A percentile compares a stretch with the other conserved stretches of the same genome.
Conservation (phyloP, 164 flowering plant genomes). For the Dillenia suffruticosa region DNA sequence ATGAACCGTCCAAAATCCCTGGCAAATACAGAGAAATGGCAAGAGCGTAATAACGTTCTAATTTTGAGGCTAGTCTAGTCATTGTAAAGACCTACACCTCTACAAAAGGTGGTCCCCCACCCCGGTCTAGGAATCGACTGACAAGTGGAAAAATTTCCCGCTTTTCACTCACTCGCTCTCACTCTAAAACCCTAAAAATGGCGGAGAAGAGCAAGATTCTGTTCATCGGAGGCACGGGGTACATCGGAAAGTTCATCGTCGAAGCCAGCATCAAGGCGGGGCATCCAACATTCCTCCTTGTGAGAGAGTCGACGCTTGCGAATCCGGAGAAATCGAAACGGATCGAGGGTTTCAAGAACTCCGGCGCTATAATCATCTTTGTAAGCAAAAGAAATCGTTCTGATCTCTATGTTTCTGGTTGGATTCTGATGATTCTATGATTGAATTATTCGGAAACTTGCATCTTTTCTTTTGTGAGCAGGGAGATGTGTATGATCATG, state of each 20-base stretch:
- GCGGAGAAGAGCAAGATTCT: constrained; percentile 34
- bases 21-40: too few relatives aligned
- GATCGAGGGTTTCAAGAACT: constrained; percentile 25
- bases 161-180: too few relatives aligned
- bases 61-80: too few relatives aligned
- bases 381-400: constrained; percentile 6
- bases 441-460: too few relatives aligned
- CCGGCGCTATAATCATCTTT: constrained; percentile 22
- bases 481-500: constrained; percentile 33
- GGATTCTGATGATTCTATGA: too few relatives aligned
- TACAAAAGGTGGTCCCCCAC: too few relatives aligned
- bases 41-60: too few relatives aligned
- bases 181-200: too few relatives aligned
- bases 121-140: too few relatives aligned
- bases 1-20: too few relatives aligned
- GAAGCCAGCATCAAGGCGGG: constrained; percentile 36
- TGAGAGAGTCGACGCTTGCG: constrained; percentile 29
- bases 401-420: background rate
- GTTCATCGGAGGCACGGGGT: constrained; percentile 48
- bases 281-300: constrained; percentile 39
- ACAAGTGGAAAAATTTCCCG: too few relatives aligned
- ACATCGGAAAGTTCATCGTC: constrained; percentile 44
- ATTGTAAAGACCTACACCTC: too few relatives aligned
- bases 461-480: constrained; percentile 2
- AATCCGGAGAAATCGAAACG: constrained; percentile 25